These are phyloP conservation scores for Nakazawaea anatomiae DNA, from an alignment of 805 yeast genomes.

Conservation along the genomic window DNA sequence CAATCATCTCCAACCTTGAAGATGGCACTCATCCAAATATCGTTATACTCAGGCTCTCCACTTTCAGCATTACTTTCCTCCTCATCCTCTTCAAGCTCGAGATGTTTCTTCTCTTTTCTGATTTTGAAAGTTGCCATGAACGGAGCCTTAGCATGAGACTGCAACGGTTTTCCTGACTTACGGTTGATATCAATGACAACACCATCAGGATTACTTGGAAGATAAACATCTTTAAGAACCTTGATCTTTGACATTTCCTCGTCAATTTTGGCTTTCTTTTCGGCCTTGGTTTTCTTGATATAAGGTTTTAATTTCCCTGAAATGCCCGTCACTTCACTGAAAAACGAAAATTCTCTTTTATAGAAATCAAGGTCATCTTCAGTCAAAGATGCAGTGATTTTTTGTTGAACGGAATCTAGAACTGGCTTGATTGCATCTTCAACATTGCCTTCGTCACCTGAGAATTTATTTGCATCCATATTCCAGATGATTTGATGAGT, in stretches of 20 bases:
- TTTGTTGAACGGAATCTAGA: slow-evolving; percentile 63
- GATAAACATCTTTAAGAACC: slow-evolving; percentile 77
- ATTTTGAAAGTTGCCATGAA: slow-evolving; percentile 95
- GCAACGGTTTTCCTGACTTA: slow-evolving; percentile 88
- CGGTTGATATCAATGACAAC: slow-evolving; percentile 87
- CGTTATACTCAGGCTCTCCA: slow-evolving; percentile 32
- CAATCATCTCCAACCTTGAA: slow-evolving; percentile 99
- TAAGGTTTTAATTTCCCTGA: slow-evolving; percentile 94
- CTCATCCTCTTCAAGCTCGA: slow-evolving; percentile 29
- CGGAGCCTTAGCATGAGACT: slow-evolving; percentile 98
- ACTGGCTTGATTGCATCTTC: slow-evolving; percentile 83
- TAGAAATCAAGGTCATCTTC: slow-evolving; percentile 61
- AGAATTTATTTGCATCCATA: slow-evolving; percentile 87
- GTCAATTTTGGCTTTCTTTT: slow-evolving; percentile 92
- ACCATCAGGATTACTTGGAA: slow-evolving; percentile 97
- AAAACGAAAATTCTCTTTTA: slow-evolving; percentile 80
- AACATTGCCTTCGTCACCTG: slow-evolving; percentile 77
- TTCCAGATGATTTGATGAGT: slow-evolving; percentile 99
- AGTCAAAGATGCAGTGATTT: slow-evolving; percentile 59
- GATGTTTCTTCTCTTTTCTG: slow-evolving; percentile 45
- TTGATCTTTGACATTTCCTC: slow-evolving; percentile 83
- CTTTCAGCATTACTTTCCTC: slow-evolving; percentile 10
- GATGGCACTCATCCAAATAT: slow-evolving; percentile 89
- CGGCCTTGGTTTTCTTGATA: slow-evolving; percentile 91
- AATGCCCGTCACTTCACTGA: slow-evolving; percentile 85